Evolutionary conservation across 305 asterid species (phyloP).

Genomic region (Fraxinus xanthoxyloides): DNA sequence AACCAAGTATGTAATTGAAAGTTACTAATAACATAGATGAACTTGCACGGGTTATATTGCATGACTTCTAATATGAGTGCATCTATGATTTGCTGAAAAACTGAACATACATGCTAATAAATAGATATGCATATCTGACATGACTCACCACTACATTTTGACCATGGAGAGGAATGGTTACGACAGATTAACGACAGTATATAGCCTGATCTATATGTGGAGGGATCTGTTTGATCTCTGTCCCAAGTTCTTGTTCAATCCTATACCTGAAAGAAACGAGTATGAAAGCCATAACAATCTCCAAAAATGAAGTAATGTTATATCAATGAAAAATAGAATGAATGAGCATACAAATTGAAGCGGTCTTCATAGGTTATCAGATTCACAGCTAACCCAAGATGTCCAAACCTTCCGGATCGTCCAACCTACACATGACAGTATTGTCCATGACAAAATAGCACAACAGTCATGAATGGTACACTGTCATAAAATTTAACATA

Average conservation of each 20-base stretch:
- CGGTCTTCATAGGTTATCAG: conserved; percentile 96
- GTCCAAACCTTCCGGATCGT: conserved; percentile 97
- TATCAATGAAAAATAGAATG: neutral
- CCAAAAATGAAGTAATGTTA: neutral
- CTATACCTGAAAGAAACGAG: conserved; percentile 53
- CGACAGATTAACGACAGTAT: conserved; percentile 57
- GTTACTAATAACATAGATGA: neutral
- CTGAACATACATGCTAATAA: neutral
- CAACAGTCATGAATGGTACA: neutral
- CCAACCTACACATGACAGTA: conserved; percentile 63
- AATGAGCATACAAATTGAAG: conserved; percentile 68
- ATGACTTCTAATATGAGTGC: neutral
- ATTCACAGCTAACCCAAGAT: conserved; percentile 94
- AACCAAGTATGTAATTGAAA: neutral
- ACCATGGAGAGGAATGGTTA: conserved; percentile 11
- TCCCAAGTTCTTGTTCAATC: conserved; percentile 94
- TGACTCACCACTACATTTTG: conserved; percentile 37
- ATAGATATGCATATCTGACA: neutral
- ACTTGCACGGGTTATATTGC: neutral
- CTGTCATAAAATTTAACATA: conserved; percentile 22
- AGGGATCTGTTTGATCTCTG: conserved; percentile 95
- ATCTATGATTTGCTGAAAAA: neutral
- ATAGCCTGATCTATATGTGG: conserved; percentile 89
- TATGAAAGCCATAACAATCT: neutral
- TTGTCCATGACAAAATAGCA: conserved; percentile 12